Evolutionary conservation across 2,329 filamentous ascomycete genomes (phyloP), one percentile per base, ranked within the genome.

Genomic region (Ciborinia camelliae): DNA sequence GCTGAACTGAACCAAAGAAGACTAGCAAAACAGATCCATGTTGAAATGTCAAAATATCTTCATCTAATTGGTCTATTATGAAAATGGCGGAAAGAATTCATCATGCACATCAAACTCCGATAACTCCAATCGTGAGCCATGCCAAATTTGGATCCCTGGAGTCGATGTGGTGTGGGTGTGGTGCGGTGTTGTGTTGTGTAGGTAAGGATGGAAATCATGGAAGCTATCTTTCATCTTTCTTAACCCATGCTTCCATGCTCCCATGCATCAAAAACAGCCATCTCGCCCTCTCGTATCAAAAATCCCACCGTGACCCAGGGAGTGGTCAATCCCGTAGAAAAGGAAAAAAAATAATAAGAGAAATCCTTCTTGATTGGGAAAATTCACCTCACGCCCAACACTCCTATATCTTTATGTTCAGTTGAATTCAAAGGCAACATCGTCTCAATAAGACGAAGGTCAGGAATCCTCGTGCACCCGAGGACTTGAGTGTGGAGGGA

Each of bases 401-500:
- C 50, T 45, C 47, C 64, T 53, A 64, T 55, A 65, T 62, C 51
- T 67, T 58, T 54, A 65, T 55, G 45, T 66, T 68, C 68, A 69
- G 69, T 71, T 73, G 71, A 67, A 58, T 68, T 62, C 43, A 63
- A 61, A 63, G 65, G 66, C 66, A 54, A 66, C 66, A 61, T 66
- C 70, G 68, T 69, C 69, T 68, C 67, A 65, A 64, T 63, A 65
- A 68, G 69, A 71, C 68, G 67, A 50, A 65, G 68, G 68, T 58
- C 64, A 35, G 60, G 50, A 43, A 57, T 26, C 41, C 60, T 62
- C 39, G 43, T 55, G 50, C 52, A 53, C 60, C 53, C 48, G 48
- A 62, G 60, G 62, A 41, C 60, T 63, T 65, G 66, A 66, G 68
- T 63, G 57, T 66, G 47, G 67, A 65, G 65, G 60, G 26, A 26